These are phyloP conservation scores for Thermothielavioides terrestris DNA, from an alignment of 495 filamentous ascomycete genomes.

Conservation along the genomic window DNA sequence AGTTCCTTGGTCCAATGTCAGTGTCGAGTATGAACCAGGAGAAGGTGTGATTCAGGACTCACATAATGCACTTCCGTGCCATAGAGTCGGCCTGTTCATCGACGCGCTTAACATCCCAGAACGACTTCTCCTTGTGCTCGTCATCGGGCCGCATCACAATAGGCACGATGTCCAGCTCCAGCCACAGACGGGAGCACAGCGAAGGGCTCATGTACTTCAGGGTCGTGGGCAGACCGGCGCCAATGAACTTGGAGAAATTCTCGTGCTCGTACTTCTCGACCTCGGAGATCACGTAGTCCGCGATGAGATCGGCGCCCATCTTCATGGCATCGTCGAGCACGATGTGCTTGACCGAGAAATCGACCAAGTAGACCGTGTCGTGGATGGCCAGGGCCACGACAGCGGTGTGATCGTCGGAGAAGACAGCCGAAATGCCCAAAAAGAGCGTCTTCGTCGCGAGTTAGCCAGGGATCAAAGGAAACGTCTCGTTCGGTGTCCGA, in stretches of 20 bases:
- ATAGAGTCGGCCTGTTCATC: slow-evolving; percentile 85
- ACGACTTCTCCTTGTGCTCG: slow-evolving; percentile 35
- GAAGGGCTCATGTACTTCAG: slow-evolving; percentile 46
- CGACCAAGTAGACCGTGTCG: slow-evolving; percentile 69
- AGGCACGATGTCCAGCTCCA: slow-evolving; percentile 68
- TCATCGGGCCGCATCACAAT: slow-evolving; percentile 46
- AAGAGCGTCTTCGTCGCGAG: slow-evolving; percentile 49
- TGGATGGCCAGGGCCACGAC: slow-evolving; percentile 62
- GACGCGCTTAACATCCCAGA: slow-evolving; percentile 49
- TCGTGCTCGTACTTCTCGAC: slow-evolving; percentile 50
- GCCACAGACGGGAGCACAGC: slow-evolving; percentile 69
- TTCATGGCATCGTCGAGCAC: slow-evolving; percentile 28
- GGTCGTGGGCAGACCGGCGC: slow-evolving; percentile 48
- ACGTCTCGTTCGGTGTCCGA: no score
- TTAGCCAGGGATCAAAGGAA: no score
- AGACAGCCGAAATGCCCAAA: slow-evolving; percentile 50
- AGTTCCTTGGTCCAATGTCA: slow-evolving; percentile 43
- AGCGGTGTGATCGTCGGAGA: slow-evolving; percentile 41
- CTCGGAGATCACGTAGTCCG: slow-evolving; percentile 45
- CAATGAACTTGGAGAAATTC: slow-evolving; percentile 60
- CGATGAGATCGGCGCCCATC: slow-evolving; percentile 38
- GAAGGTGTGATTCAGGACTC: not conserved
- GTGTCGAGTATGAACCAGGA: no score
- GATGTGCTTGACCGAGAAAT: slow-evolving; percentile 58
- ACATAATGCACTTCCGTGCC: slow-evolving; percentile 73